Conservation (phyloP, 1,284 basidiomycete species). For the Sporisorium graminicola region DNA sequence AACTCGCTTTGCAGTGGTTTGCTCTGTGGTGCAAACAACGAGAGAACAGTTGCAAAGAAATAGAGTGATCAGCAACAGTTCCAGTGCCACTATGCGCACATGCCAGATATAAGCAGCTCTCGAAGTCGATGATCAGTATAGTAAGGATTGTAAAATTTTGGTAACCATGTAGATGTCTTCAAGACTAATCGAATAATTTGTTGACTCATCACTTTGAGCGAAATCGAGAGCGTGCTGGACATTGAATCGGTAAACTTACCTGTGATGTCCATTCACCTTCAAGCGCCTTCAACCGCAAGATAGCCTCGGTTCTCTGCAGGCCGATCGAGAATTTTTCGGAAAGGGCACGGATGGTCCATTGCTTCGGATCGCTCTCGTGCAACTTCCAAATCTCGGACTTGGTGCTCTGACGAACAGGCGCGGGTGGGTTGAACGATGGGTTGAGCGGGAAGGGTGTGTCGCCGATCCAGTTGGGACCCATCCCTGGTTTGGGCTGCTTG, state of each 20-base stretch:
- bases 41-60: neutral
- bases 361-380: constrained; percentile 55
- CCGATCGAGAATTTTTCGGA: constrained; percentile 60
- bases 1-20: constrained; percentile 63
- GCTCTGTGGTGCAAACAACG: constrained; percentile 31
- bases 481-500: constrained; percentile 58
- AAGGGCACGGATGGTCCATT: constrained; percentile 62
- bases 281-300: constrained; percentile 65
- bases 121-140: constrained; percentile 41
- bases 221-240: constrained; percentile 20
- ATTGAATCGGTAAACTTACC: constrained; percentile 50
- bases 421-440: constrained; percentile 64
- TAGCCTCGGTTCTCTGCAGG: constrained; percentile 58
- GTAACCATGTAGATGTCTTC: constrained; percentile 65
- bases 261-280: constrained; percentile 57
- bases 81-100: neutral
- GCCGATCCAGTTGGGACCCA: constrained; percentile 66
- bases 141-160: constrained; percentile 57
- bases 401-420: constrained; percentile 57
- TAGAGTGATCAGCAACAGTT: constrained; percentile 12
- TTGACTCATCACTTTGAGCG: constrained; percentile 47
- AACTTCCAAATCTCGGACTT: constrained; percentile 64
- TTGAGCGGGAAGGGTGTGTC: constrained; percentile 67
- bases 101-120: constrained; percentile 7
- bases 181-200: constrained; percentile 67